These are phyloP conservation scores for Neopestalotiopsis clavispora DNA, from an alignment of 2,329 filamentous ascomycete genomes.

Conservation along the genomic window DNA sequence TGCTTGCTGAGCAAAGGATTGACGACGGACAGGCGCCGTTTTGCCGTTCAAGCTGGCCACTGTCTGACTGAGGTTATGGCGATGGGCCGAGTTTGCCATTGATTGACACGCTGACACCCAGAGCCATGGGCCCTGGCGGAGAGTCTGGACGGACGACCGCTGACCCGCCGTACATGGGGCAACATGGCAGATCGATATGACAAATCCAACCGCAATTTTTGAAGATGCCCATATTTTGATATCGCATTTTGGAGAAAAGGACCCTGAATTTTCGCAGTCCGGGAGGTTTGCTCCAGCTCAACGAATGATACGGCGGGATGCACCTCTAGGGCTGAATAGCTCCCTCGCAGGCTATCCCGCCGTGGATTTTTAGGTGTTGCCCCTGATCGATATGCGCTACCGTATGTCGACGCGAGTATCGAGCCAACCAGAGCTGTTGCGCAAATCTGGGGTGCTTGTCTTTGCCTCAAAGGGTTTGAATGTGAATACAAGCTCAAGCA, in stretches of 20 bases:
- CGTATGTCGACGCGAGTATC: not conserved
- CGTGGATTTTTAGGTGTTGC: not conserved
- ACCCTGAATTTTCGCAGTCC: not conserved
- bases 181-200: not conserved
- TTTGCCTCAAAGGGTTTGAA: not conserved
- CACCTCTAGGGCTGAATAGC: not conserved
- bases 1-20: not conserved
- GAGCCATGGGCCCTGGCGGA: not conserved
- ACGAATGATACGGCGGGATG: not conserved
- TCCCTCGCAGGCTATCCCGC: not conserved
- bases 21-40: not conserved
- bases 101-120: not conserved
- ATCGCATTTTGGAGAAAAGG: conserved; percentile 1
- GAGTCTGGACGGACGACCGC: not conserved
- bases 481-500: not conserved
- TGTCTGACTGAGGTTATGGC: not conserved
- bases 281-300: not conserved
- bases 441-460: conserved; percentile 3
- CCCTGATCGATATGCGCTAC: conserved; percentile 3
- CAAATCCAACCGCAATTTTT: not conserved
- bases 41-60: not conserved
- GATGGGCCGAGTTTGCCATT: not conserved
- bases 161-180: not conserved
- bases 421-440: not conserved
- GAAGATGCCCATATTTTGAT: not conserved